These are phyloP conservation scores for Cydonia oblonga DNA, from an alignment of 331 rosid genomes.

Conservation along the genomic window DNA sequence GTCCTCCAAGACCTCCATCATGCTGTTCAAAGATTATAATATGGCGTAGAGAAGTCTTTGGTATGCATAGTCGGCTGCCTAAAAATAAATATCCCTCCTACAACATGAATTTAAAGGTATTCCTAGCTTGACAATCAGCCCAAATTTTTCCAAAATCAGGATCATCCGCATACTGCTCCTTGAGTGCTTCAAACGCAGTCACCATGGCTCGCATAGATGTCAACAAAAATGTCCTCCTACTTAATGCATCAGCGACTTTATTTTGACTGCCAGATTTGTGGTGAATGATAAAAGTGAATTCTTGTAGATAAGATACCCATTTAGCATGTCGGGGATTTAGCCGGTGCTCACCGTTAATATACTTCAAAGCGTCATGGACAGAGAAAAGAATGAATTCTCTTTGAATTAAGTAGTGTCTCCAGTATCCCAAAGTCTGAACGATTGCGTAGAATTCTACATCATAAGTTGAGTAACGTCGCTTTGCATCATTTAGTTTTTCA, in stretches of 20 bases:
- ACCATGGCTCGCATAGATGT: neutral
- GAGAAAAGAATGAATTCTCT: neutral
- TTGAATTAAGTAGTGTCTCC: neutral
- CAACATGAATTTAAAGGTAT: neutral
- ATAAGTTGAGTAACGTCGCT: no score
- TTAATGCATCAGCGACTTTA: neutral
- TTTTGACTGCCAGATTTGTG: neutral
- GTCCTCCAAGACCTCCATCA: neutral
- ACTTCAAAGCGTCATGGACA: neutral
- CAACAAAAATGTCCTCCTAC: neutral
- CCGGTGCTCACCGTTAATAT: neutral
- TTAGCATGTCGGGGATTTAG: neutral
- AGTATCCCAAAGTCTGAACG: neutral
- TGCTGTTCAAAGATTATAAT: neutral
- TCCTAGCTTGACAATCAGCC: neutral
- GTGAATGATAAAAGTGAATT: neutral
- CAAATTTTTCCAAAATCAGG: neutral
- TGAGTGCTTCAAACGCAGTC: neutral
- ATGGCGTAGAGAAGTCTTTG: neutral
- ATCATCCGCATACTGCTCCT: neutral
- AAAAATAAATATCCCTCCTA: neutral
- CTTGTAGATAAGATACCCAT: neutral
- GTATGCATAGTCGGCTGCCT: neutral
- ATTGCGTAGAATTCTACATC: neutral
- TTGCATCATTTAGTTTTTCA: neutral